Conservation (phyloP, 768 basidiomycete genomes). For the Tylopilus subfusipes region DNA sequence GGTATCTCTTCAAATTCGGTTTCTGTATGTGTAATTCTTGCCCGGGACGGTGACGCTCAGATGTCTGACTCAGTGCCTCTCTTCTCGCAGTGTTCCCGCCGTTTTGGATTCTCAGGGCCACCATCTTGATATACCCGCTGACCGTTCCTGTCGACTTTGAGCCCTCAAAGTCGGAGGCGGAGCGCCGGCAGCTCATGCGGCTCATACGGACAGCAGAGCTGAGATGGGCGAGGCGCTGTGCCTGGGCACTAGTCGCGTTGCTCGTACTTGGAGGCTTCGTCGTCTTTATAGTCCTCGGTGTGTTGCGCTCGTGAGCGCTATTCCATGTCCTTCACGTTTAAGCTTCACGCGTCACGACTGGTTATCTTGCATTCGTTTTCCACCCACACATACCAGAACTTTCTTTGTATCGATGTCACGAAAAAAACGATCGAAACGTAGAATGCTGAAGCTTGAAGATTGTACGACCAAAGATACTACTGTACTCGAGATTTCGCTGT, state of each 20-base stretch:
- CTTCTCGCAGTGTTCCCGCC: constrained; percentile 42
- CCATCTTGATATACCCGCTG: constrained; percentile 42
- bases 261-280: not conserved
- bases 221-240: not conserved
- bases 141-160: constrained; percentile 27
- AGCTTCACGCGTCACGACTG: no score
- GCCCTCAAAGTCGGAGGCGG: not conserved
- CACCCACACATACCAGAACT: no score
- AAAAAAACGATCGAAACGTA: no score
- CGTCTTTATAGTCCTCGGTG: no score
- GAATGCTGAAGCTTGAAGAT: no score
- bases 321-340: no score
- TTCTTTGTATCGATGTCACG: no score
- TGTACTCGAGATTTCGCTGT: no score
- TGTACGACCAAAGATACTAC: no score
- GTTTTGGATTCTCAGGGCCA: constrained; percentile 43
- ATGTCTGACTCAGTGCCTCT: not conserved
- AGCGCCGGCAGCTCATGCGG: not conserved
- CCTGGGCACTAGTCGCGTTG: not conserved
- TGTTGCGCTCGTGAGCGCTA: no score
- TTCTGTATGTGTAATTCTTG: constrained; percentile 37
- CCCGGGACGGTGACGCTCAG: not conserved
- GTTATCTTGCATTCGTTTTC: no score
- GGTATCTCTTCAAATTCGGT: constrained; percentile 48
- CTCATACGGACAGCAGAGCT: not conserved